Base-by-base conservation (phyloP, 495 filamentous ascomycete genomes). In the Penicillium dipodomyicola region DNA sequence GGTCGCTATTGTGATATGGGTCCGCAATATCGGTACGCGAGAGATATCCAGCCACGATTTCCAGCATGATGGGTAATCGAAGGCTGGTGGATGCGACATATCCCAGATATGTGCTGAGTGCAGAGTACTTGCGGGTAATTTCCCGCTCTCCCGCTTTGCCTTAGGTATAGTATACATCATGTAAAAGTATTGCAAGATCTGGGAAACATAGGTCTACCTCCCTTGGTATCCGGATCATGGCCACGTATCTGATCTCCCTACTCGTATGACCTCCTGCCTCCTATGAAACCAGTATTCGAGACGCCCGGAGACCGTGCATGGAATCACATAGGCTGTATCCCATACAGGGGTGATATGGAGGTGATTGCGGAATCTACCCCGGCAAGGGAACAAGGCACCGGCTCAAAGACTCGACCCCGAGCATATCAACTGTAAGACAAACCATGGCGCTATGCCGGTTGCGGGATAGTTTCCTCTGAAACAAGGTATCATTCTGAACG, bases 401-500 rank as follows among this genome's bases (percentile, higher is more conserved):
- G 2, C 8, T 5, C 30, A 11, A 45, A 45, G 19, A 11, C n/a
- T 32, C 45, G 25, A 15, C 4, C 20, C 17, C 4, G 8, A 14
- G 32, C 14, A 29, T 11, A 20, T 52, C 50, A 42, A 43, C 23
- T 27, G 32, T 56, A 20, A 33, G 54, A 56, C 35, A 32, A 33
- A 4, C 4, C 2, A 41, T 23, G 25, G 25, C n/a, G 14, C 19
- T n/a, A 56, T 56, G 45, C 46, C 54, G 23, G 33, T 30, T 27
- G 25, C 54, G 54, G 54, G 35, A 49, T 32, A 20, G 10, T 30
- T 30, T 5, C 2, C 7, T 19, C 15, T 56, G 35, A 42, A 49
- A 49, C 54, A 56, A 17, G 20, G 17, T 46, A 32, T 49, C 25
- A 56, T 56, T 56, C 12, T 2, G 10, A 56, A 41, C 11, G 19